Evolutionary conservation across 148 eudicot species (phyloP).

Genomic region (Polygonum maritimum): DNA sequence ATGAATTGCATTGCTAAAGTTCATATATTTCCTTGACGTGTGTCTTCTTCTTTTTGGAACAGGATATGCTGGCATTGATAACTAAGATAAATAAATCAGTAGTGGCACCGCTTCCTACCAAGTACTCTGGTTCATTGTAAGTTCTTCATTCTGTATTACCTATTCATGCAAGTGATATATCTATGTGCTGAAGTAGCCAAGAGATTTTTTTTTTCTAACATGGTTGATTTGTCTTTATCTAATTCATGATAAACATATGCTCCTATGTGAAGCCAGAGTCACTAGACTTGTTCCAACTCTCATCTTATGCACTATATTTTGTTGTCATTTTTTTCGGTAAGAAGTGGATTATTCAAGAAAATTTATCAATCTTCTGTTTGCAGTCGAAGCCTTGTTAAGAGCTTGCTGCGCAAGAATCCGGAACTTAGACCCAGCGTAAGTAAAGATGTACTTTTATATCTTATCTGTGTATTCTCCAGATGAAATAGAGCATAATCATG

Average conservation of each 20-base stretch:
- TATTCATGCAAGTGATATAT: background rate
- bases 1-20: background rate
- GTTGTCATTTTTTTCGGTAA: background rate
- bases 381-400: constrained; percentile 90
- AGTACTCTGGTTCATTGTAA: constrained; percentile 85
- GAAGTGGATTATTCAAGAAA: constrained; percentile 1
- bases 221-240: background rate
- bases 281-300: background rate
- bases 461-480: background rate
- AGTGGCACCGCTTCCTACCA: constrained; percentile 87
- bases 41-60: constrained; percentile 17
- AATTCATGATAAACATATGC: background rate
- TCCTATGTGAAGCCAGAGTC: background rate
- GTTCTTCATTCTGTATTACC: constrained; percentile 17
- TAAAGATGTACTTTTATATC: background rate
- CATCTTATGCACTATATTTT: background rate
- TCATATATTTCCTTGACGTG: background rate
- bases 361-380: constrained; percentile 19
- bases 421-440: constrained; percentile 83
- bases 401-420: constrained; percentile 93
- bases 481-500: background rate
- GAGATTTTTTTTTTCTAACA: background rate
- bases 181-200: background rate
- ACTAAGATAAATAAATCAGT: constrained; percentile 84
- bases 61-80: constrained; percentile 98